These are phyloP conservation scores for Globisporangium viniferum DNA, from an alignment of 352 stramenopile genomes.

Conservation along the genomic window DNA sequence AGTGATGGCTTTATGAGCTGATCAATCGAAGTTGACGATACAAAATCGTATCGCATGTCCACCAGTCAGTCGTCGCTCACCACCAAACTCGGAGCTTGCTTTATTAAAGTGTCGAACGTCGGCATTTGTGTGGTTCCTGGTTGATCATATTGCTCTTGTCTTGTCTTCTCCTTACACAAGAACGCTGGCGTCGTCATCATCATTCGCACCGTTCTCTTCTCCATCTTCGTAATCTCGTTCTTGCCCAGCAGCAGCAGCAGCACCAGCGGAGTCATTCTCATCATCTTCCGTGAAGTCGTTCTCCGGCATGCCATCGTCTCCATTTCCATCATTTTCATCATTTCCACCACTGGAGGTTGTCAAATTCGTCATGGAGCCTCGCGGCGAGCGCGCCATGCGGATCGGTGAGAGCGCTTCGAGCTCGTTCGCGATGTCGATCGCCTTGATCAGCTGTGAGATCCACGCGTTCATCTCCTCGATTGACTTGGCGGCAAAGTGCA, in stretches of 20 bases:
- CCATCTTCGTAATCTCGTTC: not conserved
- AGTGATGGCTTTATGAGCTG: too few relatives aligned
- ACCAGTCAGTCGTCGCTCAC: too few relatives aligned
- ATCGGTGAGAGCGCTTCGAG: constrained; percentile 28
- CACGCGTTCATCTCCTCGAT: constrained; percentile 74
- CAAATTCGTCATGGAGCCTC: not conserved
- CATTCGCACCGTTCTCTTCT: not conserved
- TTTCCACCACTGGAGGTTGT: not conserved
- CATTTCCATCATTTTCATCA: not conserved
- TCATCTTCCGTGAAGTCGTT: constrained; percentile 17
- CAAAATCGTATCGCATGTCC: too few relatives aligned
- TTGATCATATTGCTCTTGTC: not conserved
- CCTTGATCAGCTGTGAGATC: constrained; percentile 58
- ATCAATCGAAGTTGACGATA: too few relatives aligned
- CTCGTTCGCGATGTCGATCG: constrained; percentile 57
- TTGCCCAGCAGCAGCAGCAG: not conserved
- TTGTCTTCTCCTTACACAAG: not conserved
- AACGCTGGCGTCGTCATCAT: not conserved
- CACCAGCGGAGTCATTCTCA: not conserved
- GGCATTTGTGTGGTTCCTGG: not conserved
- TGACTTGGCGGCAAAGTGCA: constrained; percentile 52
- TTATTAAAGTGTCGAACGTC: not conserved
- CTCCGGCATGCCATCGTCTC: not conserved
- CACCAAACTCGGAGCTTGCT: too few relatives aligned
- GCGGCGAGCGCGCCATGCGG: not conserved